Evolutionary conservation across 2,329 filamentous ascomycete genomes (phyloP), one percentile per base, ranked within the genome.

Genomic region (Diplocarpon mali): DNA sequence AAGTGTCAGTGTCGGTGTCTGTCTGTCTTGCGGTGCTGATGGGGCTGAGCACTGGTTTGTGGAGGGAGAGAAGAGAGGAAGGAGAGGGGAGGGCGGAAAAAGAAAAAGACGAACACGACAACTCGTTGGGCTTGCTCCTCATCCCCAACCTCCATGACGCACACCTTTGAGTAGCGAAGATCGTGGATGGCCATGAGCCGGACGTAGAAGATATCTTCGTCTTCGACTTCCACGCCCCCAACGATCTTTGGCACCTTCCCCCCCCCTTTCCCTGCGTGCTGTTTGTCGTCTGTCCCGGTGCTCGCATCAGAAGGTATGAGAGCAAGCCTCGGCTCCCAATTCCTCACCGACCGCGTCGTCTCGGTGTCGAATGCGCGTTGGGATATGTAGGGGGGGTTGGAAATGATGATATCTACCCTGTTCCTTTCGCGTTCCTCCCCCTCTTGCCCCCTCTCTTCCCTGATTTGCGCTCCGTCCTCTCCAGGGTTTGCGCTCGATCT

Each of bases 371-470:
- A 88, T 7, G 74, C 75, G 7, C 40, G 11, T 3, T 62, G 51
- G 2, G 88, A 93, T 40, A 96, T 81, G 61, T 96, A 96, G 0
- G 92, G 92, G 13, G 92, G 92, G 58, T 98, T 98, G 1, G 84
- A 84, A 30, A 92, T 75, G 1, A 98, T 64, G 3, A 96, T 65
- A 46, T 62, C 57, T 36, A 46, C 51, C n/a, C n/a, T n/a, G n/a
- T n/a, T n/a, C n/a, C n/a, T n/a, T 40, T 38, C 20, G 3, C 35
- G 28, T n/a, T 31, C 15, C 30, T 10, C 9, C 11, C 14, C 38
- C 30, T 11, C 16, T 20, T 12, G 20, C 13, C 2, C 36, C 12
- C 8, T 31, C 11, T 20, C n/a, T 7, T 24, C 20, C 20, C 20
- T 7, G 4, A 3, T 24, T 24, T 24, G 4, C 20, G 7, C 20